Evolutionary conservation across 805 yeast species (phyloP).

Genomic region (Danielozyma ontarioensis): DNA sequence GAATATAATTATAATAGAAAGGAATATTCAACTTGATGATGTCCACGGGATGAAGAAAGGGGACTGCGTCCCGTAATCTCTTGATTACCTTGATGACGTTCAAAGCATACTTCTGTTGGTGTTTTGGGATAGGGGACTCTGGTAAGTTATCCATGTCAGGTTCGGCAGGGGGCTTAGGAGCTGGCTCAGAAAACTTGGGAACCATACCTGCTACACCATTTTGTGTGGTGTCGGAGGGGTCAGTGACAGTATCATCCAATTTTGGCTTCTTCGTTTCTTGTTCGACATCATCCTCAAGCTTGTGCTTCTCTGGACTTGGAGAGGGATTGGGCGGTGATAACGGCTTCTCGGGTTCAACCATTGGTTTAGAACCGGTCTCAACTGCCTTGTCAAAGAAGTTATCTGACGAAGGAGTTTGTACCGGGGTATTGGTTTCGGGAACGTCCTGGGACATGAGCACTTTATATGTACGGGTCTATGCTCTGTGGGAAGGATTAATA

Average conservation of each 20-base stretch:
- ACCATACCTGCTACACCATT: conserved; percentile 4
- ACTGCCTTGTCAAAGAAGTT: conserved; percentile 18
- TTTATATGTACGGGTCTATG: conserved; percentile 1
- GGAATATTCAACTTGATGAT: conserved; percentile 85
- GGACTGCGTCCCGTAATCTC: conserved; percentile 86
- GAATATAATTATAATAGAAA: conserved; percentile 75
- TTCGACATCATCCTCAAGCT: conserved; percentile 22
- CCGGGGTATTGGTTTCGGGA: conserved; percentile 33
- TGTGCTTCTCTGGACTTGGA: conserved; percentile 36
- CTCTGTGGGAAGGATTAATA: background rate
- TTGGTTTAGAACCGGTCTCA: conserved; percentile 4
- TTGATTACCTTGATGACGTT: conserved; percentile 82
- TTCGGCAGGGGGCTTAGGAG: conserved; percentile 70
- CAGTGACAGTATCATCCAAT: conserved; percentile 6
- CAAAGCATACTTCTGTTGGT: conserved; percentile 75
- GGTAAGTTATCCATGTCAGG: conserved; percentile 72
- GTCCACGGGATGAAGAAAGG: conserved; percentile 88
- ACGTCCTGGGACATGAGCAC: conserved; percentile 25
- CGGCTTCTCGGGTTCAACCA: conserved; percentile 27
- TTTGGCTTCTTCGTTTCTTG: conserved; percentile 15
- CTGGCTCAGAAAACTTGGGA: conserved; percentile 41
- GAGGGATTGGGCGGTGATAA: conserved; percentile 43
- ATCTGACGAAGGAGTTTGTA: conserved; percentile 35
- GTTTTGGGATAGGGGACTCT: conserved; percentile 64
- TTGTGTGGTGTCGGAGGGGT: background rate